These are phyloP conservation scores for Cordyceps sp. DNA, from an alignment of 2,329 filamentous ascomycete genomes.

Conservation along the genomic window DNA sequence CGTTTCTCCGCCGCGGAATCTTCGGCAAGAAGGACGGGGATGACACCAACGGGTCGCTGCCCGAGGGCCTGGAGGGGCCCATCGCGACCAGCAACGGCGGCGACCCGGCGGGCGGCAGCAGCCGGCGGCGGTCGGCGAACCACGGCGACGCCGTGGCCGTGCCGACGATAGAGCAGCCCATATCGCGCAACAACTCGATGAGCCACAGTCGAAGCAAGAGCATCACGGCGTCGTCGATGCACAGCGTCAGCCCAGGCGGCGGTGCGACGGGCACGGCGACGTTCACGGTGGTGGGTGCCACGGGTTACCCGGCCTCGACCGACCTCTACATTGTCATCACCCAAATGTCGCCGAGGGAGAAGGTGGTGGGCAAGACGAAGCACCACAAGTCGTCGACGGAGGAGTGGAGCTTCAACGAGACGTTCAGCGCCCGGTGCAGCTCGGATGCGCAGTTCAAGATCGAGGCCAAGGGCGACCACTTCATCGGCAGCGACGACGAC, in stretches of 20 bases:
- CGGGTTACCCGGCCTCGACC: conserved; percentile 57
- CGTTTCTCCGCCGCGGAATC: conserved; percentile 77
- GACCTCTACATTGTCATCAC: conserved; percentile 67
- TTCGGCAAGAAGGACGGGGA: conserved; percentile 52
- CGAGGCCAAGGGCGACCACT: conserved; percentile 69
- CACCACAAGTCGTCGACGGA: conserved; percentile 60
- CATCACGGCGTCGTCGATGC: conserved; percentile 46
- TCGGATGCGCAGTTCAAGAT: conserved; percentile 79
- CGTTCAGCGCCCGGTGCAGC: conserved; percentile 60
- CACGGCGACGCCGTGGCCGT: conserved; percentile 17
- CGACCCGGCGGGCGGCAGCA: conserved; percentile 17
- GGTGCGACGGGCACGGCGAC: conserved; percentile 58
- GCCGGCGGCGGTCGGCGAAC: conserved; percentile 24
- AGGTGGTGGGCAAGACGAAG: conserved; percentile 83
- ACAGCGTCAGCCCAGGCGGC: conserved; percentile 43
- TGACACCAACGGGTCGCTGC: conserved; percentile 27
- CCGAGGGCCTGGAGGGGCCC: conserved; percentile 23
- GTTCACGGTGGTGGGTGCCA: conserved; percentile 65
- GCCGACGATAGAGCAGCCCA: conserved; percentile 5
- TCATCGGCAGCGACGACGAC: conserved; percentile 67
- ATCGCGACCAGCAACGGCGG: conserved; percentile 15
- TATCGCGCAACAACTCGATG: conserved; percentile 11
- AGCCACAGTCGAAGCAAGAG: conserved; percentile 38
- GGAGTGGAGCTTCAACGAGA: conserved; percentile 55
- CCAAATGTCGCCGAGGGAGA: conserved; percentile 50